Conservation (phyloP, 2,329 filamentous ascomycete genomes). For the Shiraia sp. region DNA sequence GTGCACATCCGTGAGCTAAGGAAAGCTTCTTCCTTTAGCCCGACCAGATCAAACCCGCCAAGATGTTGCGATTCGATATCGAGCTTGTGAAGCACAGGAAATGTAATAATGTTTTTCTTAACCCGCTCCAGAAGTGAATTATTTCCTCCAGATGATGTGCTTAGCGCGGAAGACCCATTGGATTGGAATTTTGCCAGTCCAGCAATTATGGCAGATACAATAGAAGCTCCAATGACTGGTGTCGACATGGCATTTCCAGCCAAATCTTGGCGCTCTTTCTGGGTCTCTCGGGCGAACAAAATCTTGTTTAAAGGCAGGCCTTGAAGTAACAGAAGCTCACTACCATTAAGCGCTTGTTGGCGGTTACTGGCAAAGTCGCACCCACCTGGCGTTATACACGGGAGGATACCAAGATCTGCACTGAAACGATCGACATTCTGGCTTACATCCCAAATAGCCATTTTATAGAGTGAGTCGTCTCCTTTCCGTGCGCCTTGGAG, state of each 20-base stretch:
- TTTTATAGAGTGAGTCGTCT: conserved; percentile 64
- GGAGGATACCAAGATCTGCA: conserved; percentile 60
- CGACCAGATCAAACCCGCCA: conserved; percentile 11
- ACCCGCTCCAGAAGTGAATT: not conserved
- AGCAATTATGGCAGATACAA: conserved; percentile 62
- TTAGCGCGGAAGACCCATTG: not conserved
- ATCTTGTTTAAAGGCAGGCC: conserved; percentile 68
- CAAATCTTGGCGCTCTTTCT: conserved; percentile 65
- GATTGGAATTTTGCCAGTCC: conserved; percentile 16
- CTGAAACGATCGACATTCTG: conserved; percentile 71
- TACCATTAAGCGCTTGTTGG: conserved; percentile 63
- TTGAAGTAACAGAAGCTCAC: conserved; percentile 68
- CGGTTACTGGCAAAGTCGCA: conserved; percentile 64
- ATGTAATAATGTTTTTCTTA: not conserved
- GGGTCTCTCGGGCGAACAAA: conserved; percentile 64
- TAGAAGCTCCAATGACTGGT: conserved; percentile 68
- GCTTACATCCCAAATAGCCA: conserved; percentile 63
- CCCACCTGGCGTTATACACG: conserved; percentile 70
- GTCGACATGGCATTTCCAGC: conserved; percentile 81
- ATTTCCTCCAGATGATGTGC: not conserved
- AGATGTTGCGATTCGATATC: not conserved
- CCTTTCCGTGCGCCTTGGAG: conserved; percentile 54
- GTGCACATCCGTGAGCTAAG: conserved; percentile 55
- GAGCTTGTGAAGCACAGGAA: not conserved
- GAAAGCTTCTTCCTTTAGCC: conserved; percentile 26